These are phyloP conservation scores for Colletotrichum shisoi DNA, from an alignment of 2,329 filamentous ascomycete genomes.

Conservation along the genomic window DNA sequence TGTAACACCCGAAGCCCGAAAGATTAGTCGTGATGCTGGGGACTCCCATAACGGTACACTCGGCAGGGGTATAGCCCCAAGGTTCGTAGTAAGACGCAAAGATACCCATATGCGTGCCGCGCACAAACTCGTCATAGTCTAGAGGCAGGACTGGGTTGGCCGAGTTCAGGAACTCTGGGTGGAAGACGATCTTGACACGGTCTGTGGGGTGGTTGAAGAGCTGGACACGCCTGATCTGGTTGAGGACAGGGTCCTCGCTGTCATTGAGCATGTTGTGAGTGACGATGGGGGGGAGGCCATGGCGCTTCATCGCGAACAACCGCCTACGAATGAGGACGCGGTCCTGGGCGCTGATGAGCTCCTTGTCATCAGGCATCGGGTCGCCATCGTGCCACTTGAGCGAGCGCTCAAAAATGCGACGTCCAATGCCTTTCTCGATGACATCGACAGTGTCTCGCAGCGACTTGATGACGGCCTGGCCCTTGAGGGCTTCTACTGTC, in stretches of 20 bases:
- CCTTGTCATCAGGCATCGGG: slow-evolving; percentile 93
- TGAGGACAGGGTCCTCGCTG: slow-evolving; percentile 88
- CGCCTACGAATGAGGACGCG: slow-evolving; percentile 89
- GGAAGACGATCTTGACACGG: slow-evolving; percentile 97
- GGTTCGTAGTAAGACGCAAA: slow-evolving; percentile 99
- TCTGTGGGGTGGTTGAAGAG: slow-evolving; percentile 96
- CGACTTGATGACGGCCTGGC: slow-evolving; percentile 96
- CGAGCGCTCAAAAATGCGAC: slow-evolving; percentile 92
- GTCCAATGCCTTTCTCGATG: slow-evolving; percentile 91
- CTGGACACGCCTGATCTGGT: slow-evolving; percentile 94
- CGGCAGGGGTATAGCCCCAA: slow-evolving; percentile 97
- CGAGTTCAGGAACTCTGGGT: slow-evolving; percentile 96
- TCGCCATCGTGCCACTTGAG: slow-evolving; percentile 96
- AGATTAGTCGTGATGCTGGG: slow-evolving; percentile 98
- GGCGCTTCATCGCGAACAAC: slow-evolving; percentile 95
- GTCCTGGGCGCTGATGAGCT: slow-evolving; percentile 89
- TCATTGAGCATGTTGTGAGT: slow-evolving; percentile 99
- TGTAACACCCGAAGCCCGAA: slow-evolving; percentile 98
- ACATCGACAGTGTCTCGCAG: slow-evolving; percentile 90
- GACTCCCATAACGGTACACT: slow-evolving; percentile 99
- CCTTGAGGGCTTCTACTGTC: slow-evolving; percentile 93
- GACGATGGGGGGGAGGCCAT: slow-evolving; percentile 89
- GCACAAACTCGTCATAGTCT: slow-evolving; percentile 98
- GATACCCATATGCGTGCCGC: slow-evolving; percentile 92
- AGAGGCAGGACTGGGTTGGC: slow-evolving; percentile 93